Base-by-base conservation (phyloP, 805 yeast species). In the Pichia nakasei region DNA sequence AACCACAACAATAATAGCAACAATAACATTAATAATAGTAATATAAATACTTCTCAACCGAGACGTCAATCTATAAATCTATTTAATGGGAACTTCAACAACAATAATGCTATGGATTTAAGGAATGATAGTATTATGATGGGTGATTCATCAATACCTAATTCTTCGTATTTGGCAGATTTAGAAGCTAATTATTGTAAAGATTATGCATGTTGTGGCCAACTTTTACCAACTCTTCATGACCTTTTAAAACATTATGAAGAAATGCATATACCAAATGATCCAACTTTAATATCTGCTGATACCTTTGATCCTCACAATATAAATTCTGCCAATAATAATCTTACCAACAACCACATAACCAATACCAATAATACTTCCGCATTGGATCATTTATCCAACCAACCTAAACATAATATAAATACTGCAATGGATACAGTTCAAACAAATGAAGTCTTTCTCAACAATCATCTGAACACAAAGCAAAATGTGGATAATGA, bases 171-270 rank as follows among this genome's bases (percentile, higher is more conserved):
- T 61, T 71, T 93, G 48, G 96, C 97, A 18, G 86, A 85, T 57
- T 70, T 91, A 47, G 98, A 91, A 64, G 95, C 96, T 9, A 89
- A 89, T 61, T 93, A 91, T 65, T 93, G 98, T 64, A 85, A 85
- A 63, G 98, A 93, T 67, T 93, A 93, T 65, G 79, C 87, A 41
- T 93, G 98, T 66, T 93, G 98, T 67, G 98, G 97, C 24, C 83
- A 85, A 59, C 69, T 82, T 36, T 72, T 93, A 48, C 97, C 97
- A 27, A 89, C 96, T 12, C 69, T 93, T 51, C 98, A 93, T 62
- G 98, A 93, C 61, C 70, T 93, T 48, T 71, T 93, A 50, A 78
- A 93, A 54, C 98, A 93, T 63, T 93, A 93, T 61, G 98, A 93
- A 61, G 97, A 93, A 64, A 87, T 93, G 38, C 98, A 93, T 65